Evolutionary conservation across 2,329 filamentous ascomycete genomes (phyloP), one percentile per base, ranked within the genome.

Genomic region (Fusarium lyarnte): DNA sequence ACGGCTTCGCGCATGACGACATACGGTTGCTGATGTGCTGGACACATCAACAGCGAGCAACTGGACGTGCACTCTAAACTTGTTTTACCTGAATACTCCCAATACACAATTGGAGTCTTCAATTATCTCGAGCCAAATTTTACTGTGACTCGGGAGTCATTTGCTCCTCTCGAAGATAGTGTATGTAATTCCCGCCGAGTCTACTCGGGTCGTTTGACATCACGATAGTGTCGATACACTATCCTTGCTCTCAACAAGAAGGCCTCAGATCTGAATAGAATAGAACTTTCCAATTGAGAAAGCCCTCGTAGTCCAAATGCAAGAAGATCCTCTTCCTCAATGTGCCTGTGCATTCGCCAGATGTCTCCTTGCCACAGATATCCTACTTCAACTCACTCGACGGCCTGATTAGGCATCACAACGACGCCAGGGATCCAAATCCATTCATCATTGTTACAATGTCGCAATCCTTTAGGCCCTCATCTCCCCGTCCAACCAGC

Each of bases 401-500:
- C 33, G 27, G 17, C 19, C 33, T 38, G 23, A 9, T 5, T 19
- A 25, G 8, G 23, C 49, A 52, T 27, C 14, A 11, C 13, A 52
- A 27, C 9, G 12, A 38, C 5, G 10, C 33, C 13, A 52, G 19
- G 27, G 17, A 21, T 9, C 13, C 7, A 12, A 19, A 36, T 8
- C 17, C 9, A 21, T 9, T 33, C 23, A 36, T 11, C 1, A n/a
- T 12, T 38, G 4, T 7, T 9, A 1, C 3, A 17, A 21, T 17
- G 1, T 4, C 1, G 0, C 19, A n/a, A 5, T 38, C 19, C 8
- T 27, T 1, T 1, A 9, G 2, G 33, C 0, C 7, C 4, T 2
- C 23, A 2, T 27, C 23, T 21, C 19, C 23, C 21, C 10, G 9
- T 6, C 9, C 9, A 16, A 7, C 23, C 19, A 38, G 13, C 2